Percentiles rank a stretch among this genome's conserved stretches.
Conservation (phyloP, 2,329 filamentous ascomycete genomes). For the Clonostachys chloroleuca region DNA sequence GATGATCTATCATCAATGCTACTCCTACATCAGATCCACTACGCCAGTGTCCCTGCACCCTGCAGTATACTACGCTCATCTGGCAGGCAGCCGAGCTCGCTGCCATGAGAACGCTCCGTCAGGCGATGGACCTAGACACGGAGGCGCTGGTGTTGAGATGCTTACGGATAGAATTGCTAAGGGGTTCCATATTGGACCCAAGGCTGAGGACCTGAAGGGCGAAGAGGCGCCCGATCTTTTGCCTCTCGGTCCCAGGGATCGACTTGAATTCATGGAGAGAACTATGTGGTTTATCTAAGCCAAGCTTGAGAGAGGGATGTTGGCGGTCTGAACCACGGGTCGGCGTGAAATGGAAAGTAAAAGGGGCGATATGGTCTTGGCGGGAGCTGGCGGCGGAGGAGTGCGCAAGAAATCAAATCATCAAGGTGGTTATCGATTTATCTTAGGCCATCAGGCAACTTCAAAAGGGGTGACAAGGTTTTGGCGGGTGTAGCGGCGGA, state of each 20-base stretch:
- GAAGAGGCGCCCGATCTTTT: slow-evolving; percentile 21
- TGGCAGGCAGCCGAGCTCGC: slow-evolving; percentile 77
- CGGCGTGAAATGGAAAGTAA: background rate
- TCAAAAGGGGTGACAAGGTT: too few species aligned
- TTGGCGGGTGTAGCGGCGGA: too few species aligned
- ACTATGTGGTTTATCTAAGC: slow-evolving; percentile 40
- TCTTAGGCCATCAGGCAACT: too few species aligned
- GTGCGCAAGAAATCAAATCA: too few species aligned
- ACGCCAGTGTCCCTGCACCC: slow-evolving; percentile 88
- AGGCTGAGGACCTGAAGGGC: slow-evolving; percentile 5
- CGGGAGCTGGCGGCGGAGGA: slow-evolving; percentile 24
- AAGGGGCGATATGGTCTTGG: slow-evolving; percentile 28
- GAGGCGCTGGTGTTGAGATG: slow-evolving; percentile 37
- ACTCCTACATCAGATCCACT: slow-evolving; percentile 87
- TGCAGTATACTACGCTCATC: slow-evolving; percentile 92
- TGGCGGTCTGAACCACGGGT: background rate
- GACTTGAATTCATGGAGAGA: background rate
- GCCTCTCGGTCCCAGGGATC: slow-evolving; percentile 16
- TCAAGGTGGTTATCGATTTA: too few species aligned
- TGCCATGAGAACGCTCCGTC: slow-evolving; percentile 59
- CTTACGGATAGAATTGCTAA: slow-evolving; percentile 31
- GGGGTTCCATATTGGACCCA: slow-evolving; percentile 17
- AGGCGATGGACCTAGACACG: slow-evolving; percentile 36
- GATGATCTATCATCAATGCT: slow-evolving; percentile 92
- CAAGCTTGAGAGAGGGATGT: background rate